Conservation (phyloP, 2,329 filamentous ascomycete genomes). For the Aspergillus arachidicola region DNA sequence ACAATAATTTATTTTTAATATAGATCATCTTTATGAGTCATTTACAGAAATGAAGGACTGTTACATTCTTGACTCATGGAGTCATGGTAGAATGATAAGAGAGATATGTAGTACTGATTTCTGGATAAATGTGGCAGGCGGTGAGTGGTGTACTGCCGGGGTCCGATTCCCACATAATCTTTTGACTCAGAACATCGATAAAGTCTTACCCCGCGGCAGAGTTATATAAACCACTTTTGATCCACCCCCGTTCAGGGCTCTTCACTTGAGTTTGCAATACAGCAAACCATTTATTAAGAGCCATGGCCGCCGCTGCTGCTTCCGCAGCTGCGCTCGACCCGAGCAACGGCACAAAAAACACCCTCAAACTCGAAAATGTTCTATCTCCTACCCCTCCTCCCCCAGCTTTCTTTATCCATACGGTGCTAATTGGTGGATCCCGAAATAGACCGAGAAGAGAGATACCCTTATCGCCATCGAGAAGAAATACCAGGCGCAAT, state of each 20-base stretch:
- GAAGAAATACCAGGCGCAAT: constrained; percentile 89
- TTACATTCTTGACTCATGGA: not conserved
- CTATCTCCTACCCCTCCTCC: constrained; percentile 27
- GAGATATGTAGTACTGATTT: not conserved
- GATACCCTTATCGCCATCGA: constrained; percentile 54
- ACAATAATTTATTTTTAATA: not conserved
- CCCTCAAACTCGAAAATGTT: constrained; percentile 65
- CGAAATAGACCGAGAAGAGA: constrained; percentile 34
- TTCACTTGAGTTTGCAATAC: constrained; percentile 27
- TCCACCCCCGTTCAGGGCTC: constrained; percentile 18
- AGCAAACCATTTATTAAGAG: constrained; percentile 28
- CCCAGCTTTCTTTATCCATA: constrained; percentile 21
- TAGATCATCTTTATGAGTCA: not conserved
- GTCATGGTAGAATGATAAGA: not conserved
- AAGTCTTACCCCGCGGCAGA: constrained; percentile 9
- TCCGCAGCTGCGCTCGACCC: constrained; percentile 60
- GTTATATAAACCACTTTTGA: constrained; percentile 9
- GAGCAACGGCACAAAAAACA: constrained; percentile 59
- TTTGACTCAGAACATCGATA: constrained; percentile 17
- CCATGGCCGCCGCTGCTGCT: constrained; percentile 50
- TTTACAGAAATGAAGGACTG: no score
- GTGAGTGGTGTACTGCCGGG: constrained; percentile 11
- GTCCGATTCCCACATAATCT: constrained; percentile 22
- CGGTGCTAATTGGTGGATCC: constrained; percentile 18
- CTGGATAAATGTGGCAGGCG: constrained; percentile 13